Conservation (phyloP, 371 early-diverging fungal genomes). For the Apophysomyces variabilis region DNA sequence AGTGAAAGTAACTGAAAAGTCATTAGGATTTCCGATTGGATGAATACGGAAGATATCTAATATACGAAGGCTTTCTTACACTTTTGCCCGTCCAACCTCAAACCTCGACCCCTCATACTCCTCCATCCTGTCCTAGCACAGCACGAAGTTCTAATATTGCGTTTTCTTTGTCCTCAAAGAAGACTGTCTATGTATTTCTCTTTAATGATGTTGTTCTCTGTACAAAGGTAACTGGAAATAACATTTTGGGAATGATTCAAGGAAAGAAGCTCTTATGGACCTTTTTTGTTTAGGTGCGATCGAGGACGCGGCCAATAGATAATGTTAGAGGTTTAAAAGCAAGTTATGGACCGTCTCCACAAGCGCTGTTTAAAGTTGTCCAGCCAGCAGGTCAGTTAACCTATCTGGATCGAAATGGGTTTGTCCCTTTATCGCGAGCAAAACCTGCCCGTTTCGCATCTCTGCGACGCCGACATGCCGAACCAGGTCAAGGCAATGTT, state of each 20-base stretch:
- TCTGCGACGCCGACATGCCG: not conserved
- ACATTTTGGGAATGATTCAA: not conserved
- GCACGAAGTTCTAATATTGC: not conserved
- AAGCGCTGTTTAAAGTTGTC: slow-evolving; percentile 26
- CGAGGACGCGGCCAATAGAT: slow-evolving; percentile 2
- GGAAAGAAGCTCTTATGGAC: not conserved
- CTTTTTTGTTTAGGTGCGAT: slow-evolving; percentile 2
- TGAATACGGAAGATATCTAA: slow-evolving; percentile 30
- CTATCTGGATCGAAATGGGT: slow-evolving; percentile 24
- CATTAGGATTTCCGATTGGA: slow-evolving; percentile 22
- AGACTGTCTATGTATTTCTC: slow-evolving; percentile 41
- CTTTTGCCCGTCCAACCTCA: slow-evolving; percentile 23
- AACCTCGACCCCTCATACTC: not conserved
- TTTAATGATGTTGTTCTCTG: slow-evolving; percentile 47
- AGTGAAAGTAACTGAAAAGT: too few relatives aligned
- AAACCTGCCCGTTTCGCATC: slow-evolving; percentile 20
- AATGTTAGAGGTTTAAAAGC: not conserved
- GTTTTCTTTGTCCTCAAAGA: slow-evolving; percentile 22
- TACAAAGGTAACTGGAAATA: slow-evolving; percentile 32
- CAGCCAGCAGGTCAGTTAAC: slow-evolving; percentile 32
- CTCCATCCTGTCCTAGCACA: not conserved
- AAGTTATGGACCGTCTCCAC: slow-evolving; percentile 25
- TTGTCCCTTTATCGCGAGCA: not conserved
- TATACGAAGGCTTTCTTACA: slow-evolving; percentile 41
- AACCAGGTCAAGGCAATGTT: not conserved